These are phyloP conservation scores for Naganishia vishniacii DNA, from an alignment of 768 basidiomycete species.

Conservation along the genomic window DNA sequence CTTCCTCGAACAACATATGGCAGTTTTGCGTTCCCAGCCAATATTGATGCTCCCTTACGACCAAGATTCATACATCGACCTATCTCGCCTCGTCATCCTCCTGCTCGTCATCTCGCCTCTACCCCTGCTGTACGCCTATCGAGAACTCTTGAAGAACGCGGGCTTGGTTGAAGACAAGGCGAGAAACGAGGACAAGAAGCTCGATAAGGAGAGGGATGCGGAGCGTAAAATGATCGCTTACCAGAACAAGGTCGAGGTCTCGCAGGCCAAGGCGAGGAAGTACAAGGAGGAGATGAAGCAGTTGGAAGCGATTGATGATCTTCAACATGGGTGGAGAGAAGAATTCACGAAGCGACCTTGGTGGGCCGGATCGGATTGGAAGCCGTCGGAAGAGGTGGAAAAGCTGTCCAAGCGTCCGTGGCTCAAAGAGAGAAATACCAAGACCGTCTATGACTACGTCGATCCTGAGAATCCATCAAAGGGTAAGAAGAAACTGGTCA, in stretches of 20 bases:
- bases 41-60: conserved; percentile 21
- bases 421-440: background rate
- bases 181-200: conserved; percentile 16
- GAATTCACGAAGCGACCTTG: conserved; percentile 22
- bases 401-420: background rate
- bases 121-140: conserved; percentile 16
- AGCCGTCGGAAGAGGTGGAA: background rate
- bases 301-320: conserved; percentile 20
- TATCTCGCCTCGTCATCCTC: background rate
- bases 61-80: conserved; percentile 12
- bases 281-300: conserved; percentile 18
- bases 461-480: background rate
- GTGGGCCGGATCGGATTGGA: conserved; percentile 23
- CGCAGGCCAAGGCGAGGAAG: conserved; percentile 7
- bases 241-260: conserved; percentile 3
- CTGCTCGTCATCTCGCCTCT: conserved; percentile 3
- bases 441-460: background rate
- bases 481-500: background rate
- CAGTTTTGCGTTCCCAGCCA: conserved; percentile 22
- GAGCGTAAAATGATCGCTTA: background rate
- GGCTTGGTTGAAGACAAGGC: conserved; percentile 18
- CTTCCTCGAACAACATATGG: conserved; percentile 17
- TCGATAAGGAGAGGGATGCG: conserved; percentile 17
- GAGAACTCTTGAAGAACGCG: conserved; percentile 20
- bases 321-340: conserved; percentile 17